Base-by-base conservation (phyloP, 2,329 filamentous ascomycete genomes). In the Teratosphaeria epicoccoides region DNA sequence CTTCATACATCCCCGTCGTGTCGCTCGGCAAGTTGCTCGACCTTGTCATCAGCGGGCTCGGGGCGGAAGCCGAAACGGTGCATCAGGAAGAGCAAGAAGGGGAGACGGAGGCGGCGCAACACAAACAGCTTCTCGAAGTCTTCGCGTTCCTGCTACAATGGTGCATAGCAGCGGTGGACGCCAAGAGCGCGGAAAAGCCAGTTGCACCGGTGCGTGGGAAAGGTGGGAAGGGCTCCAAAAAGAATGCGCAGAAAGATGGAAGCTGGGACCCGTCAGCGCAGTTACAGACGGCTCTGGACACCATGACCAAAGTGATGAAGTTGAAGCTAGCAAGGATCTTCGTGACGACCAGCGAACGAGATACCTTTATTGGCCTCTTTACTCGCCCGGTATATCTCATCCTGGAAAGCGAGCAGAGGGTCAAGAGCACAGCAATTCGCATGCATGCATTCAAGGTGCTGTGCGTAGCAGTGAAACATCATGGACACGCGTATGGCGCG, bases 361-460 rank as follows among this genome's bases (percentile, higher is more conserved):
- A 98, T 65, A 96, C 89, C 0, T 96, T 98, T 62, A 85, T 98
- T 55, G 83, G 87, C 50, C 77, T 98, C 0, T 85, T 98, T 60
- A 97, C 93, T 0, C 80, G 93, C 37, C 90, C 93, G 1, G 87
- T 95, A 10, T 98, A 97, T 69, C 81, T 96, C 70, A 80, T 98
- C 23, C 76, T 98, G 43, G 93, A 98, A 72, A 96, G 87, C 68
- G 93, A 98, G 69, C 84, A 90, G 65, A 81, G 93, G 55, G 85
- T 90, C 58, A 98, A 97, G 75, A 87, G 80, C 62, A 93, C 84
- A 24, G 76, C 85, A 4, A 91, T 97, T 55, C 83, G 90, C 46
- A 97, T 97, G 88, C 90, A 97, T 71, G 87, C 87, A 52, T 98
- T 96, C 77, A 95, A 95, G 69, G 89, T 97, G 20, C 75, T 98